Evolutionary conservation across 345 rosid species (phyloP), one percentile per base, ranked within the genome.

Genomic region (Eucalyptus marginata): DNA sequence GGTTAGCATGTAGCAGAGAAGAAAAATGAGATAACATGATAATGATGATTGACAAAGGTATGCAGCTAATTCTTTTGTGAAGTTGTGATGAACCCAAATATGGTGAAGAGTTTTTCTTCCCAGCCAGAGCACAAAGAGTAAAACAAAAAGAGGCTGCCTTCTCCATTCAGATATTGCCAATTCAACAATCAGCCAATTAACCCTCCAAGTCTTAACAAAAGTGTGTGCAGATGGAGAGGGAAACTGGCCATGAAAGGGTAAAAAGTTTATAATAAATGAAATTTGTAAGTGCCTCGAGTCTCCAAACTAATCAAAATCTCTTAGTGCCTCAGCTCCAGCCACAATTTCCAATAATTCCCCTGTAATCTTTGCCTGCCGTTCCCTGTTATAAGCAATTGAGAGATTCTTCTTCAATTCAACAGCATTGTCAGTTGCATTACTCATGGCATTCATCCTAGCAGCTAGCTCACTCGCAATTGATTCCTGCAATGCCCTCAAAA

Each of bases 381-480:
- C 90, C 62, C 97, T 90, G 89, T 96, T 96, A 86, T 96, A 96
- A 49, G 92, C 93, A 31, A 89, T 81, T 0, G 96, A 93, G 43
- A 96, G 96, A 93, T 89, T 93, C 92, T 93, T 96, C 92, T 91
- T 93, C 96, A 97, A 87, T 59, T 96, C 99, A 64, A 91, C 89
- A 1, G 99, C 99, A 90, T 96, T 97, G 85, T 96, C 97, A 0
- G 97, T 95, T 2, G 99, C 98, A 89, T 88, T 94, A 90, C 95
- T 95, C 99, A 96, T 97, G 2, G 98, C 96, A 83, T 89, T 96
- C 99, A 97, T 97, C 94, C 99, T 95, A 7, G 97, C 92, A 1
- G 97, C 95, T 4, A 96, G 93, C 92, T 97, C 99, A 92, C 99
- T 97, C 7, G 98, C 99, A 20, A 94, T 87, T 8, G 98, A 95